Evolutionary conservation across 305 asterid genomes (phyloP).

Genomic region (Fraxinus latifolia): DNA sequence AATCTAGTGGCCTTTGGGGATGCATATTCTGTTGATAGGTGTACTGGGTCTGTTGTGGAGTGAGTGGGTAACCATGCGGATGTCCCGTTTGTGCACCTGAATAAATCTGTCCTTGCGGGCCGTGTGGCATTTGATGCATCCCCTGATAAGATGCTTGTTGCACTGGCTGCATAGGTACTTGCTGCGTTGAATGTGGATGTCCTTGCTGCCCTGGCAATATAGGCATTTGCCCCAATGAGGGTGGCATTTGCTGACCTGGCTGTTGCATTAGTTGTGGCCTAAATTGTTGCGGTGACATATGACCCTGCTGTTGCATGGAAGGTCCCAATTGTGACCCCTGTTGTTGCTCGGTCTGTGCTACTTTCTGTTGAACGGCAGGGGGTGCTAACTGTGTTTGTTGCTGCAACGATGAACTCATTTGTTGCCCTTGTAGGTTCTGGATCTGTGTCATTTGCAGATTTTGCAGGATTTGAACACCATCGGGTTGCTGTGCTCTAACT

Average conservation of each 20-base stretch:
- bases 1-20: constrained; percentile 52
- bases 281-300: constrained; percentile 42
- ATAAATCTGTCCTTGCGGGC: constrained; percentile 47
- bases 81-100: constrained; percentile 51
- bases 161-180: constrained; percentile 41
- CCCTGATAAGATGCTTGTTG: constrained; percentile 47
- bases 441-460: constrained; percentile 35
- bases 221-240: constrained; percentile 44
- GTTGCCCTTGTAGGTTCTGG: constrained; percentile 42
- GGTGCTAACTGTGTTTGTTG: constrained; percentile 42
- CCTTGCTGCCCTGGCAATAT: constrained; percentile 52
- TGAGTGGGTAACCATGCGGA: constrained; percentile 53
- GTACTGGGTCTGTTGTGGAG: constrained; percentile 56
- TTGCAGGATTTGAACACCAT: constrained; percentile 45
- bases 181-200: constrained; percentile 46
- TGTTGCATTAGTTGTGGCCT: constrained; percentile 61
- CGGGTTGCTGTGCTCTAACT: constrained; percentile 48
- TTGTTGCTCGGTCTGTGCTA: constrained; percentile 40
- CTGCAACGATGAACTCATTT: constrained; percentile 35
- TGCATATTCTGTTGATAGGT: constrained; percentile 57
- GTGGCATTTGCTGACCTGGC: constrained; percentile 48
- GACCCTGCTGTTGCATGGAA: constrained; percentile 48
- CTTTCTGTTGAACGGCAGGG: constrained; percentile 42
- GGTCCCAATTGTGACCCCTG: constrained; percentile 58
- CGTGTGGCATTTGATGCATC: constrained; percentile 41